Evolutionary conservation across 495 filamentous ascomycete genomes (phyloP).

Genomic region (Talaromyces ruber): DNA sequence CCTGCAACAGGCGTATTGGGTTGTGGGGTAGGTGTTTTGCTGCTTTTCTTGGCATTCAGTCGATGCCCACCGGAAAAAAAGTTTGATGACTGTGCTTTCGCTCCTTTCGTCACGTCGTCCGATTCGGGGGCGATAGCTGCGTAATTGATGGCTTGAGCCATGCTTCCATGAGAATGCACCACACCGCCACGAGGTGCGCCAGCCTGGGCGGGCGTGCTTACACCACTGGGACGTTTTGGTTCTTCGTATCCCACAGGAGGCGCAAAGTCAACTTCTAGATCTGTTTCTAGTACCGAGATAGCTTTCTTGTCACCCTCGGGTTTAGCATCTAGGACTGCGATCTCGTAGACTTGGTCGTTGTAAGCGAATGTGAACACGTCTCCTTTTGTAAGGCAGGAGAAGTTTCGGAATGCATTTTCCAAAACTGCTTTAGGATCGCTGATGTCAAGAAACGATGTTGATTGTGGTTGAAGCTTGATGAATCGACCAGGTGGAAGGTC

Average conservation of each 20-base stretch:
- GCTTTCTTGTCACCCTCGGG: conserved; percentile 65
- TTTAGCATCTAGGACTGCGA: conserved; percentile 88
- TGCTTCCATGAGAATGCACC: conserved; percentile 75
- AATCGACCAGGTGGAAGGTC: conserved; percentile 81
- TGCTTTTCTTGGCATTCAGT: conserved; percentile 69
- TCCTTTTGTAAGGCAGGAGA: conserved; percentile 81
- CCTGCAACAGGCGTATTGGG: conserved; percentile 73
- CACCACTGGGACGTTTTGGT: conserved; percentile 51
- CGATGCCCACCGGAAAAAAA: conserved; percentile 70
- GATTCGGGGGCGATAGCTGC: conserved; percentile 81
- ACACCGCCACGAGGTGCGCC: conserved; percentile 56
- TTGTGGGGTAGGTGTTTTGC: conserved; percentile 70
- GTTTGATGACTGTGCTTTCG: conserved; percentile 62
- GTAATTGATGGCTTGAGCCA: conserved; percentile 97
- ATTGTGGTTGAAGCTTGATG: conserved; percentile 94
- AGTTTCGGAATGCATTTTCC: conserved; percentile 91
- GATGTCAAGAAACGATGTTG: conserved; percentile 85
- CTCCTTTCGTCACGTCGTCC: conserved; percentile 49
- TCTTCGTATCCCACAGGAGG: conserved; percentile 91
- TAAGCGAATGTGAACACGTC: conserved; percentile 94
- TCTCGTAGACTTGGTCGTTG: conserved; percentile 85
- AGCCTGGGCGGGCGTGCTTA: conserved; percentile 53
- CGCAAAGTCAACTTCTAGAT: conserved; percentile 92
- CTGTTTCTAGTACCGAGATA: conserved; percentile 90
- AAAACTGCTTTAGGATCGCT: conserved; percentile 97